A percentile compares a stretch with the other conserved stretches of the same genome.
Evolutionary conservation across 345 rosid genomes (phyloP).

Genomic region (Garcia nutans): DNA sequence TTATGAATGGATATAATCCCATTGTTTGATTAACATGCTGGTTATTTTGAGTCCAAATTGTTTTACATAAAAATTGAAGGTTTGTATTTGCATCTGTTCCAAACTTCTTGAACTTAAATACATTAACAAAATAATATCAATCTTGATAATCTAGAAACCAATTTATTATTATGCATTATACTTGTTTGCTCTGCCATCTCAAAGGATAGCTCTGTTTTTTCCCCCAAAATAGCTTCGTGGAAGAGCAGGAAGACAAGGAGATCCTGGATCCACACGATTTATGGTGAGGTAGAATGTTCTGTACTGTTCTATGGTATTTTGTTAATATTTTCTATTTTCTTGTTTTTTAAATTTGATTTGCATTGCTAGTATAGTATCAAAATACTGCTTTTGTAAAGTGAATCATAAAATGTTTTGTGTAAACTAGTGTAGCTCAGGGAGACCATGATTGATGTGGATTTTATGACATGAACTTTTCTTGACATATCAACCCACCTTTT

Average conservation of each 20-base stretch:
- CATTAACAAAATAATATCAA: background rate
- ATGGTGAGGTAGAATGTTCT: slow-evolving; percentile 71
- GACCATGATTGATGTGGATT: background rate
- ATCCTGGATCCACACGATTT: slow-evolving; percentile 95
- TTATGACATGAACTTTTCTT: background rate
- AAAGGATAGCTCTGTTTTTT: slow-evolving; percentile 9
- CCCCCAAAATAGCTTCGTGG: slow-evolving; percentile 73
- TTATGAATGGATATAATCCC: background rate
- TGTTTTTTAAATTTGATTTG: background rate
- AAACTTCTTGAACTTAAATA: background rate
- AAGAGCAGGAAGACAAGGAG: slow-evolving; percentile 98
- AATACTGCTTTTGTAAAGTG: background rate
- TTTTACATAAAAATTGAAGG: background rate
- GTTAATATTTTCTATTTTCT: background rate
- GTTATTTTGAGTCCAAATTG: background rate
- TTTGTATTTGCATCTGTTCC: background rate
- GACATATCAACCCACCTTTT: background rate
- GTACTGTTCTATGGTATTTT: background rate
- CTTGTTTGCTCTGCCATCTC: slow-evolving; percentile 2
- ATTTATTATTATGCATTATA: background rate
- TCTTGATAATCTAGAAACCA: slow-evolving; percentile 8
- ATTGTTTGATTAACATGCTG: background rate
- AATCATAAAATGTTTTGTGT: background rate
- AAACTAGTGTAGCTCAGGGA: background rate
- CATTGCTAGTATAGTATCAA: background rate